These are phyloP conservation scores for Adiantum capillusveneris DNA, from an alignment of 75 land plant genomes.

Conservation along the genomic window DNA sequence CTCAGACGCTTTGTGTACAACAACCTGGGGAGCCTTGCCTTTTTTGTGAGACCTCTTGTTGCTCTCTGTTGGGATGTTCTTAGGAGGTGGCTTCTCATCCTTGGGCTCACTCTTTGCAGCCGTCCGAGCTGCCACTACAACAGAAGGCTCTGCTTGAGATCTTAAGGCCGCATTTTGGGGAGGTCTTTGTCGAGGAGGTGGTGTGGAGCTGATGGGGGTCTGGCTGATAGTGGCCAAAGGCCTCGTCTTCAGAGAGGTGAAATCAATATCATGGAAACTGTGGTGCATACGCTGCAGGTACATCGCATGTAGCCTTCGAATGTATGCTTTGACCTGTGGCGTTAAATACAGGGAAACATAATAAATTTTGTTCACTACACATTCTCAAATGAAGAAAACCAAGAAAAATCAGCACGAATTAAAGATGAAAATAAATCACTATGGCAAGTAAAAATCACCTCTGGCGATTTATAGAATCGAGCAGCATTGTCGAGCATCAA, in stretches of 20 bases:
- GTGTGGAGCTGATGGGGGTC: background rate
- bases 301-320: constrained; percentile 65
- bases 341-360: no score
- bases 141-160: constrained; percentile 27
- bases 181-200: constrained; percentile 20
- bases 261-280: constrained; percentile 84
- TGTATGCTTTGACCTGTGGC: constrained; percentile 76
- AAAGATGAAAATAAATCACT: no score
- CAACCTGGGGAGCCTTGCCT: constrained; percentile 17
- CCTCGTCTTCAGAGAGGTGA: constrained; percentile 51
- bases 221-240: constrained; percentile 34
- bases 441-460: constrained; percentile 34
- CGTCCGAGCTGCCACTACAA: constrained; percentile 20
- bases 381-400: background rate
- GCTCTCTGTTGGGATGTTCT: constrained; percentile 16
- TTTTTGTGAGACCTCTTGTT: constrained; percentile 31
- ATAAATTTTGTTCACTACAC: no score
- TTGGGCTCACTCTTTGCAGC: constrained; percentile 19
- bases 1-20: background rate
- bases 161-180: background rate
- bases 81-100: constrained; percentile 7
- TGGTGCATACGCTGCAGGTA: constrained; percentile 79
- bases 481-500: constrained; percentile 64
- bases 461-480: constrained; percentile 42
- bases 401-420: background rate